A percentile compares a stretch with the other conserved stretches of the same genome.
Conservation (phyloP, 352 stramenopile species). For the Pythium apleroticum region DNA sequence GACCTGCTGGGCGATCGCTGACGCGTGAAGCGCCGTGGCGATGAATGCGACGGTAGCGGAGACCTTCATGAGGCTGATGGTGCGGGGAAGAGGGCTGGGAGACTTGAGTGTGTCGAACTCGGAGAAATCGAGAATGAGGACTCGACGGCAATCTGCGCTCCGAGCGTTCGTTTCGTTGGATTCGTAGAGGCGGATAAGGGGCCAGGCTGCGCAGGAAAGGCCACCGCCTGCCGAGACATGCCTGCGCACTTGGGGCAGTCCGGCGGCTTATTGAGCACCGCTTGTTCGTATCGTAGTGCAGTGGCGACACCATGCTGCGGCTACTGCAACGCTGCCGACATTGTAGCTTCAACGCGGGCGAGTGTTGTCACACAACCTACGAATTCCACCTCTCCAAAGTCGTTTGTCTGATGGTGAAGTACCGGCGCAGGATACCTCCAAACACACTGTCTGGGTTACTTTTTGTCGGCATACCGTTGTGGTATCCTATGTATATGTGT, state of each 20-base stretch:
- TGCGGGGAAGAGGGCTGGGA: not conserved
- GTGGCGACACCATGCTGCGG: no score
- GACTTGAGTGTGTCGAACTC: not conserved
- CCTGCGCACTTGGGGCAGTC: not conserved
- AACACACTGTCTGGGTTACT: not conserved
- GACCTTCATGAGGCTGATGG: conserved; percentile 1
- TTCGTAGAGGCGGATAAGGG: not conserved
- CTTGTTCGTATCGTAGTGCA: not conserved
- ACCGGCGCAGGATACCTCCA: not conserved
- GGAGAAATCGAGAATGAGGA: conserved; percentile 1
- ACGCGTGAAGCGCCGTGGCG: not conserved
- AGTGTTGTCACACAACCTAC: not conserved
- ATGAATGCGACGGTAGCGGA: not conserved
- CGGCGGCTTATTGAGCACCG: not conserved
- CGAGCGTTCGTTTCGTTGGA: no score
- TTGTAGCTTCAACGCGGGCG: not conserved
- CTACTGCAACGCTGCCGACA: not conserved
- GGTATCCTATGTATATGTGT: no score
- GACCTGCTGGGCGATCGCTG: conserved; percentile 38
- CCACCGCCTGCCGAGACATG: not conserved
- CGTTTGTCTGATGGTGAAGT: not conserved
- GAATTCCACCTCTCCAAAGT: not conserved
- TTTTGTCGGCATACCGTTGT: not conserved
- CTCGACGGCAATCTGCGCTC: not conserved
- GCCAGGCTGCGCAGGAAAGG: not conserved